phyloP scores from a whole-genome alignment of 495 filamentous ascomycete genomes.

The Aspergillus bridgeri region DNA sequence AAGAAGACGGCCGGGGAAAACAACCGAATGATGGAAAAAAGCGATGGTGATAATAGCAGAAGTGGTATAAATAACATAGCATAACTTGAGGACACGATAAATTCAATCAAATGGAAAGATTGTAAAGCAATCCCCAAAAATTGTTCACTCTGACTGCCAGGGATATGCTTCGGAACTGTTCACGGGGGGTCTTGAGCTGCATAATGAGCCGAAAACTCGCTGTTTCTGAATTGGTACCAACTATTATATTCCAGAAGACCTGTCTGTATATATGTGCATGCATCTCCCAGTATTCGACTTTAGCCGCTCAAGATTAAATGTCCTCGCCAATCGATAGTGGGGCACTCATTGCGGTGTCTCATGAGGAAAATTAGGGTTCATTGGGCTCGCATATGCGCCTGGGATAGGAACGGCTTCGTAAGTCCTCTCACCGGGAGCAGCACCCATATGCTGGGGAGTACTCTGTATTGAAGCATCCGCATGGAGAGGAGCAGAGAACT shows the following conservation, averaged over 20 bases:
- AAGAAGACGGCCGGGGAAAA: no score
- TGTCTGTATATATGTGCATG: neutral
- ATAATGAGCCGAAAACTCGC: neutral
- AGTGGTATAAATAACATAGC: neutral
- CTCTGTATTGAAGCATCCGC: constrained; percentile 18
- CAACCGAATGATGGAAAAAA: neutral
- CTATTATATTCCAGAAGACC: neutral
- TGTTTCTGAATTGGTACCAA: neutral
- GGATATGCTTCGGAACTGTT: neutral
- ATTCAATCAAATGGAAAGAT: neutral
- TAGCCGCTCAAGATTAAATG: neutral
- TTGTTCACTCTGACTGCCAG: neutral
- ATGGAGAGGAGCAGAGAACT: constrained; percentile 45
- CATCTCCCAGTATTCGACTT: neutral
- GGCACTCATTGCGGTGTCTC: constrained; percentile 9
- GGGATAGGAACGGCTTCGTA: constrained; percentile 54
- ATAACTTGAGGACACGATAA: neutral
- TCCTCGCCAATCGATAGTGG: neutral
- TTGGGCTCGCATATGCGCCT: constrained; percentile 45
- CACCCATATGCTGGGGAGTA: constrained; percentile 37
- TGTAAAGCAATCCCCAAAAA: neutral
- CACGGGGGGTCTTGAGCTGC: neutral
- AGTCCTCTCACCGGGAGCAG: constrained; percentile 48
- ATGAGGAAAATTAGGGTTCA: constrained; percentile 34
- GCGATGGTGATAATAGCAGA: neutral